phyloP scores from a whole-genome alignment of 2,329 filamentous ascomycete genomes.

The Bisporella sp. region DNA sequence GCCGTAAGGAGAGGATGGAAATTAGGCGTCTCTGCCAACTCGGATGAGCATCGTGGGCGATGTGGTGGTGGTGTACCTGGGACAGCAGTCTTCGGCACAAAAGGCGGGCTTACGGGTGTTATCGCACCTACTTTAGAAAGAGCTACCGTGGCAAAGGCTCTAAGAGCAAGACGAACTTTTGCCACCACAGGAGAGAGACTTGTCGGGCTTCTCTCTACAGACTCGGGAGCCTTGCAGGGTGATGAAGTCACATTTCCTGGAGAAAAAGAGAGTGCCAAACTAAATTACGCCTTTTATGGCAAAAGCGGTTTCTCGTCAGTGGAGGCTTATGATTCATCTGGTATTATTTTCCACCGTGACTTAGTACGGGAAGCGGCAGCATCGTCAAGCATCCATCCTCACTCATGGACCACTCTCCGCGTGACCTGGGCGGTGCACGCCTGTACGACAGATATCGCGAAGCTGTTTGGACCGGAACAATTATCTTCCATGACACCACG shows the following conservation, averaged over 20 bases:
- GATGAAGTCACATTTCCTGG: slow-evolving; percentile 17
- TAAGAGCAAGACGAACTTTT: slow-evolving; percentile 25
- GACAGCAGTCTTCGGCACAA: slow-evolving; percentile 28
- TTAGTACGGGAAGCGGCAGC: no score
- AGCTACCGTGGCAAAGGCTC: slow-evolving; percentile 15
- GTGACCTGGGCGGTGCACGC: no score
- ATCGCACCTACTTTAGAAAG: slow-evolving; percentile 16
- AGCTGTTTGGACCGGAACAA: no score
- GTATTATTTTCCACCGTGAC: slow-evolving; percentile 15
- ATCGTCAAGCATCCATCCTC: no score
- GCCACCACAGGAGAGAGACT: slow-evolving; percentile 27
- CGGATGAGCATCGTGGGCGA: slow-evolving; percentile 30
- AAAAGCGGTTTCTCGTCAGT: slow-evolving; percentile 21
- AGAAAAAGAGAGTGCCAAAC: slow-evolving; percentile 6
- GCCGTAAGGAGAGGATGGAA: slow-evolving; percentile 27
- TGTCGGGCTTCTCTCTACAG: slow-evolving; percentile 19
- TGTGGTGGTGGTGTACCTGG: slow-evolving; percentile 31
- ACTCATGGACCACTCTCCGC: no score
- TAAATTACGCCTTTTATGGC: slow-evolving; percentile 23
- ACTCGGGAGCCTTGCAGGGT: slow-evolving; percentile 19
- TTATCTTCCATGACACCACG: no score
- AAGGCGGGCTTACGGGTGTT: slow-evolving; percentile 25
- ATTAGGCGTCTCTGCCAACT: slow-evolving; percentile 30
- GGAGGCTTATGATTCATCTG: slow-evolving; percentile 25
- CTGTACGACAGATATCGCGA: no score